phyloP scores from a whole-genome alignment of 1,139 yeast genomes.

The Blastobotrys indianensis region DNA sequence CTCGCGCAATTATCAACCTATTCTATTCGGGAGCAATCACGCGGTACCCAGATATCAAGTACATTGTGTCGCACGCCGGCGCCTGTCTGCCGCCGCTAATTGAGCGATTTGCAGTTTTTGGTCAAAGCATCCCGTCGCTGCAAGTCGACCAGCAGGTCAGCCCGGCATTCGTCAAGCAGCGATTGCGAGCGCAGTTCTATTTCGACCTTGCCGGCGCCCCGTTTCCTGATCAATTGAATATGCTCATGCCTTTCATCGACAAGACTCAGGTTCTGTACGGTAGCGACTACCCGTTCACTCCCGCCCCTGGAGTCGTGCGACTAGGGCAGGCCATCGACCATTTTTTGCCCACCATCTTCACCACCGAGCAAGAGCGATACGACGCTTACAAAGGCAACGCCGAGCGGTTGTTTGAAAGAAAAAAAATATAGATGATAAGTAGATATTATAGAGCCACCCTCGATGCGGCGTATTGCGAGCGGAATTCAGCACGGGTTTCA shows the following conservation, averaged over 20 bases:
- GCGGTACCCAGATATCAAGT: neutral
- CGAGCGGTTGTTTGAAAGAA: too few species aligned
- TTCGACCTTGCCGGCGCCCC: constrained; percentile 8
- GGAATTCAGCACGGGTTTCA: too few species aligned
- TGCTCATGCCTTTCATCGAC: neutral
- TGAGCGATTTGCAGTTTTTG: neutral
- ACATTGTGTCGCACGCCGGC: neutral
- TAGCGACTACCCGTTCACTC: neutral
- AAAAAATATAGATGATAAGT: too few species aligned
- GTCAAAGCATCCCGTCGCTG: neutral
- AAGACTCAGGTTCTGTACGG: neutral
- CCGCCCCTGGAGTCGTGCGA: neutral
- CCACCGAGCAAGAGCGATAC: too few species aligned
- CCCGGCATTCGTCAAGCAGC: neutral
- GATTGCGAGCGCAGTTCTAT: constrained; percentile 5
- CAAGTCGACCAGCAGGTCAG: neutral
- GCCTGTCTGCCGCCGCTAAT: neutral
- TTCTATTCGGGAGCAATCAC: neutral
- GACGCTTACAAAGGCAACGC: too few species aligned
- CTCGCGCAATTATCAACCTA: neutral
- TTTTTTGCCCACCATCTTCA: too few species aligned
- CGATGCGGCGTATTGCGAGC: too few species aligned
- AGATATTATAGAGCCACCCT: too few species aligned
- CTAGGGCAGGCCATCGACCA: neutral
- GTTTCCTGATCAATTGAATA: constrained; percentile 3